phyloP scores from a whole-genome alignment of 108 stramenopile species.

The Cyclotella choctawhatcheeana region DNA sequence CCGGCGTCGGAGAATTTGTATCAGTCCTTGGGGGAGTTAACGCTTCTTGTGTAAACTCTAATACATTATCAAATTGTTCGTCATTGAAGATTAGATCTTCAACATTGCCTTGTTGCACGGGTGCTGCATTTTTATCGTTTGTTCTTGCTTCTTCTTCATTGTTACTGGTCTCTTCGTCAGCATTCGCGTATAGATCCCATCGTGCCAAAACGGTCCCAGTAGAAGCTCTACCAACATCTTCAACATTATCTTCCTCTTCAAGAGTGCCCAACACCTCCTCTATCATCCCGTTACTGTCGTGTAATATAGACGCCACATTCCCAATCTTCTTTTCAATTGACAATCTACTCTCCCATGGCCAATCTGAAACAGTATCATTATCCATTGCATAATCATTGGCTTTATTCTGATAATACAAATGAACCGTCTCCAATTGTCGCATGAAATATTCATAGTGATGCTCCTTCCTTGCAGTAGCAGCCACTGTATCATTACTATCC shows the following conservation, averaged over 20 bases:
- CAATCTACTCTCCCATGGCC: constrained; percentile 44
- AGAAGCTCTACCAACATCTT: too few relatives aligned
- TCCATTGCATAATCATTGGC: not conserved
- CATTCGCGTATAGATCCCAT: too few relatives aligned
- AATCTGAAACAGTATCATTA: not conserved
- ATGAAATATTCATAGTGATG: constrained; percentile 22
- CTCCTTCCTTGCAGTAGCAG: too few relatives aligned
- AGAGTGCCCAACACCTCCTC: constrained; percentile 1
- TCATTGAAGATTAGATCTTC: constrained; percentile 13
- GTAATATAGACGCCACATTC: not conserved
- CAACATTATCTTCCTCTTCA: not conserved
- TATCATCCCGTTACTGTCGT: not conserved
- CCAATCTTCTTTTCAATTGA: not conserved
- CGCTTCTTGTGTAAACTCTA: constrained; percentile 16
- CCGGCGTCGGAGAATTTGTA: not conserved
- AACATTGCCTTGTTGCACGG: constrained; percentile 14
- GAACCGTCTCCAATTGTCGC: constrained; percentile 16
- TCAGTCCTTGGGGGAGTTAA: not conserved
- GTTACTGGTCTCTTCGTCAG: too few relatives aligned
- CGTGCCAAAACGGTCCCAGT: too few relatives aligned
- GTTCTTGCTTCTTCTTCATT: too few relatives aligned
- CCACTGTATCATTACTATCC: too few relatives aligned
- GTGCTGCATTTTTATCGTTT: not conserved
- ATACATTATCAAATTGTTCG: constrained; percentile 21
- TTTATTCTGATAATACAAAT: constrained; percentile 9